These are phyloP conservation scores for Leccinum longicurvipes DNA, from an alignment of 768 basidiomycete species.

Conservation along the genomic window DNA sequence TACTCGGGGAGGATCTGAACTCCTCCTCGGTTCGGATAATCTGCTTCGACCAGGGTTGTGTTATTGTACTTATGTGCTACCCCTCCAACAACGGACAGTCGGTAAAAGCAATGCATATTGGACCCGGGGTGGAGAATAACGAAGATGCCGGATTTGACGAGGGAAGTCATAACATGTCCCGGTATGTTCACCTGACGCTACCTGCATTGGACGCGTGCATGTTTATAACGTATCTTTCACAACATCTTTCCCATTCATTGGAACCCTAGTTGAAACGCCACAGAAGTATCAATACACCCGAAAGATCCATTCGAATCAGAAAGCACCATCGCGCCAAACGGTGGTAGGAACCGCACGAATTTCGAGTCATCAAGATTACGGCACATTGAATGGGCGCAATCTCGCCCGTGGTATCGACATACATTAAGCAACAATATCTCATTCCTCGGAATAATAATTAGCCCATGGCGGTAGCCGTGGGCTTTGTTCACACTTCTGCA, in stretches of 20 bases:
- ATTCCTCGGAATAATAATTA: neutral
- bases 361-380: neutral
- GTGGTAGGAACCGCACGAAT: neutral
- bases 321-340: neutral
- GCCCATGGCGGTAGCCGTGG: neutral
- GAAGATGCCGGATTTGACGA: neutral
- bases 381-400: conserved; percentile 10
- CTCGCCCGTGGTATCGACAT: conserved; percentile 2
- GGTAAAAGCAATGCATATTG: conserved; percentile 5
- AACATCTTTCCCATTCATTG: neutral
- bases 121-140: conserved; percentile 1
- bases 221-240: conserved; percentile 2
- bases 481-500: neutral
- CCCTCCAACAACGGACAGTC: neutral
- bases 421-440: conserved; percentile 2
- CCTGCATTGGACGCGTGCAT: neutral
- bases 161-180: neutral
- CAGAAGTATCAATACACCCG: conserved; percentile 9
- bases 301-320: neutral
- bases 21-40: neutral
- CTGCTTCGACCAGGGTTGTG: conserved; percentile 3
- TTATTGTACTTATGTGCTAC: neutral
- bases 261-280: neutral
- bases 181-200: conserved; percentile 1
- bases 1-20: neutral